These are phyloP conservation scores for Podila epigama DNA, from an alignment of 192 early-diverging fungal species.

Conservation along the genomic window DNA sequence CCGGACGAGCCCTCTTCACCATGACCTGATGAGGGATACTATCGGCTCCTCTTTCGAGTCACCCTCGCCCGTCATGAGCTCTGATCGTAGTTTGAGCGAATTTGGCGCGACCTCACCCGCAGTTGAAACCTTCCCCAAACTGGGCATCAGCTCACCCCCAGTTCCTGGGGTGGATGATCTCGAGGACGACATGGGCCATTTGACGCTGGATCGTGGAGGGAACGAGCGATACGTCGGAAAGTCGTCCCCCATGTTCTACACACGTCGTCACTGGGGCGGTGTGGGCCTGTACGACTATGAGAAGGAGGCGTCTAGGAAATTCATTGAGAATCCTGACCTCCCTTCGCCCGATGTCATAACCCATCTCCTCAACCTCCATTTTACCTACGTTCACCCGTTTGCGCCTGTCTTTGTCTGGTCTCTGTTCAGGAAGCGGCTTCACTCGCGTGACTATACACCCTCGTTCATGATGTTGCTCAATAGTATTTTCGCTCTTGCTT, in stretches of 20 bases:
- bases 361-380: slow-evolving; percentile 68
- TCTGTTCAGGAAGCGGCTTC: slow-evolving; percentile 41
- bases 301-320: slow-evolving; percentile 8
- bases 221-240: slow-evolving; percentile 75
- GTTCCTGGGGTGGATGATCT: slow-evolving; percentile 46
- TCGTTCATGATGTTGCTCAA: slow-evolving; percentile 58
- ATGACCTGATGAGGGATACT: slow-evolving; percentile 21
- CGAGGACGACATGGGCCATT: slow-evolving; percentile 66
- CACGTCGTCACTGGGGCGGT: slow-evolving; percentile 55
- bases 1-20: slow-evolving; percentile 7
- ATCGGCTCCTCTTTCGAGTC: slow-evolving; percentile 22
- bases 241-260: slow-evolving; percentile 71
- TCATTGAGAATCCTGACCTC: slow-evolving; percentile 49
- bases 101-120: background rate
- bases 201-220: slow-evolving; percentile 73
- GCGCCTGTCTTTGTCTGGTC: slow-evolving; percentile 74
- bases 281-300: slow-evolving; percentile 1
- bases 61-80: slow-evolving; percentile 27
- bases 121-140: background rate
- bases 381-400: slow-evolving; percentile 72
- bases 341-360: slow-evolving; percentile 67
- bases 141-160: slow-evolving; percentile 15
- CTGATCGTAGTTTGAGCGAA: slow-evolving; percentile 17
- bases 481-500: slow-evolving; percentile 60
- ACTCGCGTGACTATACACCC: slow-evolving; percentile 40